Base-by-base conservation (phyloP, 352 stramenopile genomes). In the Phytophthora constricta region DNA sequence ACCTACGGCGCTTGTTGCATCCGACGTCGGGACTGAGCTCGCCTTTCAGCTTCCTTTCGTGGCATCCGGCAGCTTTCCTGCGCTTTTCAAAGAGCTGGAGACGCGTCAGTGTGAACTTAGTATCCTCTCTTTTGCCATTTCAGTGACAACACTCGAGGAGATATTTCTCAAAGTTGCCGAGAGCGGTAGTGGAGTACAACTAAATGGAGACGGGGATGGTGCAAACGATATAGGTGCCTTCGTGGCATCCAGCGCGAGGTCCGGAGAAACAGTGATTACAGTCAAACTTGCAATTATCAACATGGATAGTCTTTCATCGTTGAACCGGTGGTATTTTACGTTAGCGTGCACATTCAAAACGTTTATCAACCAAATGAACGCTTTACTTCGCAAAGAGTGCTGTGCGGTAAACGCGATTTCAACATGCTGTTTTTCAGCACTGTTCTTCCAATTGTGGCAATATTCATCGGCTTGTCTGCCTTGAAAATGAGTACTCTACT, bases 111-210 rank as follows among this genome's bases (percentile, higher is more conserved):
- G 26, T 0, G 63, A 70, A 0, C 58, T 93, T 3, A 59, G 73
- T 0, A 68, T 95, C 31, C 17, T 68, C 5, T 91, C 82, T 25
- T 95, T 89, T 37, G 84, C 70, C 4, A 92, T 96, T 17, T 92
- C 82, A 0, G 79, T 92, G 20, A 97, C 90, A 5, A 96, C 91
- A 19, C 76, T 97, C 0, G 90, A 97, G 64, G 89, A 97, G 64
- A 88, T 97, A 17, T 97, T 97, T 47, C 63, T 97, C 5, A 95
- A 94, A 34, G 89, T 97, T n/a, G 87, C 90, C 10, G 76, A 89
- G 41, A 53, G 31, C n/a, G 48, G 59, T 41, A 57, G 19, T 52
- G 26, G 16, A 48, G 27, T 33, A 23, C 8, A 25, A 20, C 20
- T 53, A 5, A 39, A 50, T 19, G 23, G 22, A 60, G 25, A 3